Conservation (phyloP, 495 filamentous ascomycete species). For the Sordaria brevicollis region DNA sequence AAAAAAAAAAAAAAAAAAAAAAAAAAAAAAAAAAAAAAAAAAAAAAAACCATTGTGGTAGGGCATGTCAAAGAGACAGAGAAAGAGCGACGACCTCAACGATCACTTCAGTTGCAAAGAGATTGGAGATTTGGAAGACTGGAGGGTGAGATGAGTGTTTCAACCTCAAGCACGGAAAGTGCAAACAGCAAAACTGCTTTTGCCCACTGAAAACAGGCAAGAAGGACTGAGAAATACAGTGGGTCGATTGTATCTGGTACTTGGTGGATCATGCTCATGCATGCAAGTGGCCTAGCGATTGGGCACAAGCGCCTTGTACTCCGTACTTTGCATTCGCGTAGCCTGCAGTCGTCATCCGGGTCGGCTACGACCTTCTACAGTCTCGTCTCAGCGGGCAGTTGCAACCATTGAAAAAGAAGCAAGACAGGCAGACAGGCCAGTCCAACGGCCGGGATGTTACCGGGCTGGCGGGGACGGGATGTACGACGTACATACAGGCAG, state of each 20-base stretch:
- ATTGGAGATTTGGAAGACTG: not conserved
- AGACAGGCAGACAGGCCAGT: not conserved
- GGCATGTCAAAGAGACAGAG: too few species aligned
- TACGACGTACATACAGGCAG: not conserved
- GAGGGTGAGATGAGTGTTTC: too few species aligned
- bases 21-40: too few species aligned
- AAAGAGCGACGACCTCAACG: not conserved
- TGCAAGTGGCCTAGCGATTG: not conserved
- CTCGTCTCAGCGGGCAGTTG: not conserved
- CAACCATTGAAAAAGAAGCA: not conserved
- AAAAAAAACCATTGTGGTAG: too few species aligned
- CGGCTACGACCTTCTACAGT: not conserved
- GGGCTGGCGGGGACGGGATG: not conserved
- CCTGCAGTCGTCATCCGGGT: not conserved
- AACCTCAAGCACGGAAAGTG: too few species aligned
- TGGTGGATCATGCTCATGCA: not conserved
- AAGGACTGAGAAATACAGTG: not conserved
- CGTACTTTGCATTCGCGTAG: not conserved
- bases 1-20: too few species aligned
- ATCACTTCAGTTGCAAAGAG: too few species aligned
- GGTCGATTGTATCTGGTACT: not conserved
- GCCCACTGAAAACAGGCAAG: not conserved
- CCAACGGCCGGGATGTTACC: not conserved
- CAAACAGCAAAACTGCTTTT: not conserved
- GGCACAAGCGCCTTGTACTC: not conserved